Evolutionary conservation across 73 alveolate species (phyloP), one percentile per base, ranked within the genome.

Genomic region (Paramecium pentaurelia): DNA sequence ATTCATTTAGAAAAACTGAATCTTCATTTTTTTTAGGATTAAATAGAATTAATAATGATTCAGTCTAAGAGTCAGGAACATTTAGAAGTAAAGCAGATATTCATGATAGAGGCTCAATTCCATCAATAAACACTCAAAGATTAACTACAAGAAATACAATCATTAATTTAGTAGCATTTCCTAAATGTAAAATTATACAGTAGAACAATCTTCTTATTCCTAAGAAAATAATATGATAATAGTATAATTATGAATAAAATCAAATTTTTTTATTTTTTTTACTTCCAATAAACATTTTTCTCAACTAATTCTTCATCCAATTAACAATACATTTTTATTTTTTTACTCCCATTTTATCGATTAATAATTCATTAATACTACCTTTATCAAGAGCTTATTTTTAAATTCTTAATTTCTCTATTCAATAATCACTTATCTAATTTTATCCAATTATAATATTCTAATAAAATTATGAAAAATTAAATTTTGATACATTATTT

Each of bases 171-270:
- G 84, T 64, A 10, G 28, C 27, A 28, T 64, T 54, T 64, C 49
- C 84, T 8, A 64, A 64, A 1, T 32, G 30, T 34, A 64, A 28
- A 64, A 3, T 64, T 12, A 64, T 20, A 28, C 49, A 28, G 3
- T 64, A 64, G 84, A 32, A 28, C 42, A 64, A 28, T 64, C 84
- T 64, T 64, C 84, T 64, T 64, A 32, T 64, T 64, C 84, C 84
- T 12, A 64, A 64, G 47, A 64, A 64, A 64, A 64, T 64, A 64
- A 64, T 64, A 64, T 64, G 84, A 64, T 64, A 64, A 54, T 18
- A 54, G 70, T 54, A 1, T 1, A n/a, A 54, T 18, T 6, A 64
- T 64, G 84, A 64, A 27, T 64, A 28, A 22, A 64, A 11, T 64
- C 28, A 2, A 64, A 8, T 27, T 54, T 54, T 54, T 54, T 54